phyloP scores from a whole-genome alignment of 768 basidiomycete genomes.

The Pisolithus marmoratus region DNA sequence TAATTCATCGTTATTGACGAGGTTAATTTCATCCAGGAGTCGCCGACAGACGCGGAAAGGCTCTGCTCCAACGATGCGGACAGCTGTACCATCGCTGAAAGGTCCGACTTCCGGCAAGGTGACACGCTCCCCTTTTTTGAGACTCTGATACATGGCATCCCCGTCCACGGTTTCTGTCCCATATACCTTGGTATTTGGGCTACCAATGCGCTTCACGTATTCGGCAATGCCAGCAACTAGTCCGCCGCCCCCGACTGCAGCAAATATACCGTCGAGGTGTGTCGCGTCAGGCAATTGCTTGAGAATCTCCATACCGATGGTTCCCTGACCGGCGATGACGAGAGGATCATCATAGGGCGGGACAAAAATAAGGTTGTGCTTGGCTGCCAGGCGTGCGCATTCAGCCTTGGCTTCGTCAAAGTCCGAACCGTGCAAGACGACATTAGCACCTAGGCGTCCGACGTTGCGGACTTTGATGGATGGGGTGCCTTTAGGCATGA shows the following conservation, averaged over 20 bases:
- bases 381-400: slow-evolving; percentile 76
- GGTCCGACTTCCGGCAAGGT: slow-evolving; percentile 87
- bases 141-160: slow-evolving; percentile 86
- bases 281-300: slow-evolving; percentile 81
- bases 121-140: slow-evolving; percentile 76
- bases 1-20: slow-evolving; percentile 91
- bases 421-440: slow-evolving; percentile 85
- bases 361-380: slow-evolving; percentile 80
- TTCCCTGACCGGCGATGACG: slow-evolving; percentile 96
- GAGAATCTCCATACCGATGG: slow-evolving; percentile 89
- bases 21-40: slow-evolving; percentile 75
- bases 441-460: slow-evolving; percentile 90
- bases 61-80: slow-evolving; percentile 92
- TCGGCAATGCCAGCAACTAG: slow-evolving; percentile 85
- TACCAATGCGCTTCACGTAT: slow-evolving; percentile 91
- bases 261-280: slow-evolving; percentile 78
- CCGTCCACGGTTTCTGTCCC: slow-evolving; percentile 96
- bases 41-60: slow-evolving; percentile 89
- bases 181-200: slow-evolving; percentile 70
- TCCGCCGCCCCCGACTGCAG: slow-evolving; percentile 91
- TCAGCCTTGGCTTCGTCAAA: slow-evolving; percentile 97
- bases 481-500: slow-evolving; percentile 95
- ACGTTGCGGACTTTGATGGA: slow-evolving; percentile 96
- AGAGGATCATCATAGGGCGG: slow-evolving; percentile 97
- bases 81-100: slow-evolving; percentile 97